Base-by-base conservation (phyloP, 2,329 filamentous ascomycete species). In the Phialocephala sp. region DNA sequence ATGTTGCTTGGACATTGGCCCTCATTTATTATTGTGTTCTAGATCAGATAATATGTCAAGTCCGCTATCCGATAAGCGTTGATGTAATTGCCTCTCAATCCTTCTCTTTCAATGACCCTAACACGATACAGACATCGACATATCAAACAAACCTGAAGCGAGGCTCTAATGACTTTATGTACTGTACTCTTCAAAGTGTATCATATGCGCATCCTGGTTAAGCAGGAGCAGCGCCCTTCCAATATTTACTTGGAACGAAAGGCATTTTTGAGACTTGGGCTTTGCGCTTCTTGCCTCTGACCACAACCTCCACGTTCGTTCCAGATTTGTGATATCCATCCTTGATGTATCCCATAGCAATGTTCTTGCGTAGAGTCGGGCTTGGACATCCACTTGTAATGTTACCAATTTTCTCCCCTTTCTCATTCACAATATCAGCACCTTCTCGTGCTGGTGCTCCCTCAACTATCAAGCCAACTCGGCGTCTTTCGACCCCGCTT, bases 381-480 rank as follows among this genome's bases (percentile, higher is more conserved):
- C 91, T 94, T 0, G 95, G 95, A 71, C 93, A 92, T 18, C 95
- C 95, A 72, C 92, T 97, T 5, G 95, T 99, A 68, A 99, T 84
- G 41, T 83, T 85, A 15, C 95, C 95, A 63, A 98, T 84, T 72
- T 87, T 86, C 72, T 90, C 80, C 37, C 87, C 88, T 6, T 87
- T 83, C 66, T 85, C 81, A 52, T 79, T 77, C 37, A 94, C 83
- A 68, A 99, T 90, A 73, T 92, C 85, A 11, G 91, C 93, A 32
- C 94, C 95, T 80, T 98, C 94, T 61, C 95, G 87, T 2, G 94
- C 95, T 0, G 95, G 94, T 0, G 94, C 90, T 0, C 94, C 94
- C 70, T 95, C 88, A 27, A 98, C 84, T 6, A 92, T 81, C 47
- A 99, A 82, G 0, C 95, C 95, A 2, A 97, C 85, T 32, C 95